These are phyloP conservation scores for Cantharellus anzutake DNA, from an alignment of 768 basidiomycete genomes.

Conservation along the genomic window DNA sequence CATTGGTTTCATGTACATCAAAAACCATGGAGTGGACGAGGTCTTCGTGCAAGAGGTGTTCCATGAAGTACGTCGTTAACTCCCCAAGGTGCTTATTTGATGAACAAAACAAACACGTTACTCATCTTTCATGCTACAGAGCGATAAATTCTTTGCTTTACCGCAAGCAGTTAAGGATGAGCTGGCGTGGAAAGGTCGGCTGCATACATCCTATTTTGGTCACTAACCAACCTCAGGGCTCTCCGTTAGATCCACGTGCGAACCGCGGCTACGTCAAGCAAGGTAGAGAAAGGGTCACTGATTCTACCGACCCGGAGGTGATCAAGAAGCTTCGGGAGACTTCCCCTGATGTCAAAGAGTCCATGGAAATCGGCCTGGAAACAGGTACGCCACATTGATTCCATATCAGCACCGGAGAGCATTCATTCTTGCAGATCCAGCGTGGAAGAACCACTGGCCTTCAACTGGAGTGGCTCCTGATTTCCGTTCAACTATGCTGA, in stretches of 20 bases:
- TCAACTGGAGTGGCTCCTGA: conserved; percentile 36
- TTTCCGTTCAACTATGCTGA: conserved; percentile 55
- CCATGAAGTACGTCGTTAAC: conserved; percentile 29
- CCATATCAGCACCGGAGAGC: not conserved
- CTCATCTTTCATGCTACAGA: conserved; percentile 24
- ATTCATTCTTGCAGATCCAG: conserved; percentile 3
- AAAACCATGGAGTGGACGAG: conserved; percentile 47
- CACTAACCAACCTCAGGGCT: not conserved
- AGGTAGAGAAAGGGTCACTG: conserved; percentile 69
- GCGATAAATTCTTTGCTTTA: conserved; percentile 53
- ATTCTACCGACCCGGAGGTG: conserved; percentile 44
- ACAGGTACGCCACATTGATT: conserved; percentile 27
- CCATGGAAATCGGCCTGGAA: conserved; percentile 79
- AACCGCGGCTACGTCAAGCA: conserved; percentile 71
- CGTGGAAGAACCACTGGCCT: conserved; percentile 51
- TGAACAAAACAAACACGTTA: not conserved
- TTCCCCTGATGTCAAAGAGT: conserved; percentile 68
- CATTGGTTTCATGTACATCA: conserved; percentile 52
- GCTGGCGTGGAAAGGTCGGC: conserved; percentile 44
- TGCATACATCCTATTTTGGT: not conserved
- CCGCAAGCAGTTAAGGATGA: conserved; percentile 43
- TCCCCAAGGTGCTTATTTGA: not conserved
- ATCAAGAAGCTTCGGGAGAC: conserved; percentile 54
- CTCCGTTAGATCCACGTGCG: conserved; percentile 41
- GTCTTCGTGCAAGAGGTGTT: conserved; percentile 41